These are phyloP conservation scores for Ramaria sp. DNA, from an alignment of 768 basidiomycete species.

Conservation along the genomic window DNA sequence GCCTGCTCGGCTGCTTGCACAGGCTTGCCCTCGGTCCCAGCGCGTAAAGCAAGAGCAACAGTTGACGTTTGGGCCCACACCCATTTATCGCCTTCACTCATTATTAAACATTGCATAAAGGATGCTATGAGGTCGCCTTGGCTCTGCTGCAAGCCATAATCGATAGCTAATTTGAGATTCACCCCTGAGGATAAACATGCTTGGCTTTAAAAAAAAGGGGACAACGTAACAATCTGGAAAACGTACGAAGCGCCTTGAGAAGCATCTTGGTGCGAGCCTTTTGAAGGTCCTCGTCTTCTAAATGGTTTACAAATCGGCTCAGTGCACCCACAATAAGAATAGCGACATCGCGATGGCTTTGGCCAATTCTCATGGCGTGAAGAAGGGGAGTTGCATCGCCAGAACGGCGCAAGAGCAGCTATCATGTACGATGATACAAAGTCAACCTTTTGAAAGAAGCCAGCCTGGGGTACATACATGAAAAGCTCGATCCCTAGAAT, in stretches of 20 bases:
- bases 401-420: slow-evolving; percentile 76
- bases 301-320: slow-evolving; percentile 82
- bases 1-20: slow-evolving; percentile 63
- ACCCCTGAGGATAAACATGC: slow-evolving; percentile 33
- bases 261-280: slow-evolving; percentile 53
- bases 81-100: slow-evolving; percentile 94
- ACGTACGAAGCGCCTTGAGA: slow-evolving; percentile 70
- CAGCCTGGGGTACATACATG: slow-evolving; percentile 39
- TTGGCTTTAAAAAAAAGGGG: neutral
- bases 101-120: slow-evolving; percentile 88
- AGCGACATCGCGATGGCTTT: slow-evolving; percentile 69
- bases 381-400: slow-evolving; percentile 83
- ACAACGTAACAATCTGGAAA: neutral
- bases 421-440: neutral
- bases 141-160: slow-evolving; percentile 70
- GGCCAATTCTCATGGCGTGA: slow-evolving; percentile 78
- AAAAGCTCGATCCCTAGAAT: slow-evolving; percentile 56
- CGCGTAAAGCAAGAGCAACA: slow-evolving; percentile 57
- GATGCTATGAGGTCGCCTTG: slow-evolving; percentile 83
- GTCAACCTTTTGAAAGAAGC: slow-evolving; percentile 1
- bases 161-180: slow-evolving; percentile 88
- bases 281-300: slow-evolving; percentile 69
- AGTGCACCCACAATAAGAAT: slow-evolving; percentile 84
- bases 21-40: slow-evolving; percentile 59
- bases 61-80: slow-evolving; percentile 60